Evolutionary conservation across 179 eudicot genomes (phyloP), one percentile per base, ranked within the genome.

Genomic region (Beta macrorhiza): DNA sequence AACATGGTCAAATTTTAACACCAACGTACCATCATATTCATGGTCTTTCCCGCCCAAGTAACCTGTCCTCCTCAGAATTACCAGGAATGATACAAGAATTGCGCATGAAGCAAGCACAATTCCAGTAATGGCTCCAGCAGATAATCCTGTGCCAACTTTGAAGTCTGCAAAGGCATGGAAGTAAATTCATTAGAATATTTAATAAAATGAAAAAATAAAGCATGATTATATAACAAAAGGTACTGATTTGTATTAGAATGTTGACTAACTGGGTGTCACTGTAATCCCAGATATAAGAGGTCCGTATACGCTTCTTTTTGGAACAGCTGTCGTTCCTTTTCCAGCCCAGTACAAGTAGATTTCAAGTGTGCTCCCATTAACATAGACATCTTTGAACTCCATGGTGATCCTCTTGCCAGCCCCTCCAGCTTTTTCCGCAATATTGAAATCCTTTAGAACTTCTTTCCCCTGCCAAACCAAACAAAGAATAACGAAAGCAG

Each of bases 281-380:
- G 91, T 25, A 74, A 93, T 93, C 72, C 92, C 98, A 47, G 97
- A 92, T 87, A 93, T 87, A 63, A 92, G 91, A 75, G 98, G 98
- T 72, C 98, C 98, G 78, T 93, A 91, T 64, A 87, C 89, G 62
- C 91, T 89, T 87, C 93, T 82, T 4, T 45, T 45, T 25, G 98
- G 98, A 81, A 92, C 77, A 53, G 90, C 86, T 19, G 83, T 93
- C 44, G 97, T 93, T 67, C 98, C 98, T 86, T 88, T 89, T 67
- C 97, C 98, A 20, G 88, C 81, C 98, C 97, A 93, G 86, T 90
- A 93, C 72, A 92, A 82, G 83, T 84, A 88, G 69, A 92, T 89
- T 85, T 89, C 95, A 75, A 93, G 82, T 71, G 97, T 91, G 84
- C 88, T 87, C n/a, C 88, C 92, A 80, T 83, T 84, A 29, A 93